Evolutionary conservation across 768 basidiomycete genomes (phyloP).

Genomic region (Rossbeevera mucosa): DNA sequence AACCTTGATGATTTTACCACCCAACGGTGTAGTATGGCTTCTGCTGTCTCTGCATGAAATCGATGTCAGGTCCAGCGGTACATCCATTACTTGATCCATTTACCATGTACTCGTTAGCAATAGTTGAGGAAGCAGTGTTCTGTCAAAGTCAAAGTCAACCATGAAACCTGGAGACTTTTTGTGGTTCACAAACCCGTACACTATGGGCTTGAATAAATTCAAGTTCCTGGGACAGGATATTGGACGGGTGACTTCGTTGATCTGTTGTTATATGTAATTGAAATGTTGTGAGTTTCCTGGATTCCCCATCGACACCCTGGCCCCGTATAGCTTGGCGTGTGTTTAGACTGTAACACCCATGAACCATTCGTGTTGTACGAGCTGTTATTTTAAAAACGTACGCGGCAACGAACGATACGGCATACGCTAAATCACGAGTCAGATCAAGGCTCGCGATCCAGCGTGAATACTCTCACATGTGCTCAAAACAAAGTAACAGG

Average conservation of each 20-base stretch:
- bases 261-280: slow-evolving; percentile 15
- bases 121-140: not conserved
- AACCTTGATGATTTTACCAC: slow-evolving; percentile 2
- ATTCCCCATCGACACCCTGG: slow-evolving; percentile 47
- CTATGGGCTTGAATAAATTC: not conserved
- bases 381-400: slow-evolving; percentile 29
- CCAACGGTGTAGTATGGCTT: slow-evolving; percentile 8
- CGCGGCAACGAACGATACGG: slow-evolving; percentile 64
- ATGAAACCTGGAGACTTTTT: not conserved
- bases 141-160: slow-evolving; percentile 1
- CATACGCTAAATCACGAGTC: slow-evolving; percentile 43
- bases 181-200: slow-evolving; percentile 8
- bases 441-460: not conserved
- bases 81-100: not conserved
- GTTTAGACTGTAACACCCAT: slow-evolving; percentile 45
- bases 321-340: slow-evolving; percentile 53
- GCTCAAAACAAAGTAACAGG: slow-evolving; percentile 59
- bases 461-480: slow-evolving; percentile 45
- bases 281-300: slow-evolving; percentile 23
- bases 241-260: not conserved
- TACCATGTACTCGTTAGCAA: slow-evolving; percentile 6
- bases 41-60: not conserved
- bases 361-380: not conserved
- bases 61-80: not conserved
- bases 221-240: slow-evolving; percentile 1